phyloP scores from a whole-genome alignment of 495 filamentous ascomycete genomes.

The Neurospora sp. region DNA sequence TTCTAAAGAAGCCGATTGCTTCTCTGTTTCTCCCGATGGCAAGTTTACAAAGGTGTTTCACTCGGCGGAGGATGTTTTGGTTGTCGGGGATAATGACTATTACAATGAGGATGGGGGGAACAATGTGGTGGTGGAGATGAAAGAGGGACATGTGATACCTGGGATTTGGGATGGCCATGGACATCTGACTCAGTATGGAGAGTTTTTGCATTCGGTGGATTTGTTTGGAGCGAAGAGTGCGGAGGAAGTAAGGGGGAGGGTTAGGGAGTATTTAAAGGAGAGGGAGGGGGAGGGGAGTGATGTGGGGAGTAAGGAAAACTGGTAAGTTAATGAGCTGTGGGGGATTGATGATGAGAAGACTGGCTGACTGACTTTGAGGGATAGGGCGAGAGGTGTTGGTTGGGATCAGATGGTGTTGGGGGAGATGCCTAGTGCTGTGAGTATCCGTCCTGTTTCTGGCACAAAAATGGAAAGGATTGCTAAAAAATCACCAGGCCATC shows the following conservation, averaged over 20 bases:
- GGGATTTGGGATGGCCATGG: conserved; percentile 60
- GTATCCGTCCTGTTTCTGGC: conserved; percentile 10
- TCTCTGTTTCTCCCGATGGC: conserved; percentile 27
- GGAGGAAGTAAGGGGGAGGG: conserved; percentile 35
- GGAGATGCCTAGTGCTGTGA: conserved; percentile 50
- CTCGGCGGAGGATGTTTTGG: background rate
- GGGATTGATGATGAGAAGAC: background rate
- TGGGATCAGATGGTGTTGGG: conserved; percentile 58
- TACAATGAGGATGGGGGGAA: background rate
- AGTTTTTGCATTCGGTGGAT: conserved; percentile 51
- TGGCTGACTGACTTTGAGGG: background rate
- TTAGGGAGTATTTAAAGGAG: conserved; percentile 34
- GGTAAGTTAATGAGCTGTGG: conserved; percentile 9
- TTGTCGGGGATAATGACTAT: background rate
- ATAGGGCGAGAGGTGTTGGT: conserved; percentile 45
- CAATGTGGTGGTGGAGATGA: background rate
- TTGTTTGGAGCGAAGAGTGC: conserved; percentile 45
- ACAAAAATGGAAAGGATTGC: background rate
- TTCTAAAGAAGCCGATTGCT: conserved; percentile 26
- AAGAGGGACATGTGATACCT: conserved; percentile 40
- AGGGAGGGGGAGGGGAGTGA: conserved; percentile 1
- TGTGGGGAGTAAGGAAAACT: conserved; percentile 37
- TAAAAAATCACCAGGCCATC: conserved; percentile 30
- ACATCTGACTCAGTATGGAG: conserved; percentile 52
- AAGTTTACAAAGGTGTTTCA: conserved; percentile 24